phyloP scores from a whole-genome alignment of 116 monocot species.

The Posidonia oceanica region DNA sequence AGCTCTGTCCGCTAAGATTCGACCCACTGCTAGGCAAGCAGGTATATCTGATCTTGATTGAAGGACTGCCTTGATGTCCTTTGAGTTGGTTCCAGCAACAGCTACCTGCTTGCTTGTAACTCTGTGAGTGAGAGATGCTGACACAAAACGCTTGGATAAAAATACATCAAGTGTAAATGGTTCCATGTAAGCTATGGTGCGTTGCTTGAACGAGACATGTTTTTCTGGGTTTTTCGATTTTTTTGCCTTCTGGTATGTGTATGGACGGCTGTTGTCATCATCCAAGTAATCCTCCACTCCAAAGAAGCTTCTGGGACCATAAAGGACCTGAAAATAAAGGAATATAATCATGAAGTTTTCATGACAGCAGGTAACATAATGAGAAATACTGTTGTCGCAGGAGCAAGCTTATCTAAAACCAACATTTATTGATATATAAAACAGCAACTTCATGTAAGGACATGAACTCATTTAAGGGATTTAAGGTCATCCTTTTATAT shows the following conservation, averaged over 20 bases:
- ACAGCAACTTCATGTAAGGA: no score
- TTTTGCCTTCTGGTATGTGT: slow-evolving; percentile 82
- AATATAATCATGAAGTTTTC: not conserved
- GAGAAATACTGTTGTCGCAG: no score
- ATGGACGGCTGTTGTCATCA: slow-evolving; percentile 80
- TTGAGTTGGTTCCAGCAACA: slow-evolving; percentile 88
- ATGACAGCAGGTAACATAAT: no score
- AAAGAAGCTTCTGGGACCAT: slow-evolving; percentile 70
- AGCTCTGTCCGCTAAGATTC: slow-evolving; percentile 62
- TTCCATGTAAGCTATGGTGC: slow-evolving; percentile 85
- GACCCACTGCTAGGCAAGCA: slow-evolving; percentile 69
- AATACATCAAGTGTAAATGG: slow-evolving; percentile 81
- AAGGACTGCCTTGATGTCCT: slow-evolving; percentile 77
- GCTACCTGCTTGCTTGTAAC: slow-evolving; percentile 84
- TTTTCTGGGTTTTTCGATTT: slow-evolving; percentile 70
- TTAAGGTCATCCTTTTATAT: no score
- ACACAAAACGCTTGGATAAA: slow-evolving; percentile 83
- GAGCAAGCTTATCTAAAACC: no score
- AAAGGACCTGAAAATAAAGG: slow-evolving; percentile 21
- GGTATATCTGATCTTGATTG: slow-evolving; percentile 77
- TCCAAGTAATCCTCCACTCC: slow-evolving; percentile 88
- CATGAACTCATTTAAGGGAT: no score
- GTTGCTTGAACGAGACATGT: slow-evolving; percentile 81
- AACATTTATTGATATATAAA: no score
- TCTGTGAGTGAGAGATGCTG: slow-evolving; percentile 78